Evolutionary conservation across 2,329 filamentous ascomycete genomes (phyloP).

Genomic region (Penicillium sp.): DNA sequence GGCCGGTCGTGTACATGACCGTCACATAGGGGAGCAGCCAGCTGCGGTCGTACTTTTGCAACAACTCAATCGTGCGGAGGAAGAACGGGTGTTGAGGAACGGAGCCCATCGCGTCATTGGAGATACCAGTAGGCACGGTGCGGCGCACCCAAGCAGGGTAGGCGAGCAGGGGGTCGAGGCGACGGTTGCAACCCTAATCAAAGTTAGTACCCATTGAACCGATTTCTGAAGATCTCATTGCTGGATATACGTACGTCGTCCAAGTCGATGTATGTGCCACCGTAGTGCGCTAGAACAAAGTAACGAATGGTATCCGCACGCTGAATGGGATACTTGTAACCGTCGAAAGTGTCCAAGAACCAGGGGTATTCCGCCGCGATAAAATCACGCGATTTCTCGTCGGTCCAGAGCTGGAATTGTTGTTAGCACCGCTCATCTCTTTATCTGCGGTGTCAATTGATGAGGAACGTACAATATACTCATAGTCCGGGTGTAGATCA

Average conservation of each 20-base stretch:
- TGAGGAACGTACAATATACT: conserved; percentile 61
- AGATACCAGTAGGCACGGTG: conserved; percentile 74
- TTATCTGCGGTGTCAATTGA: background rate
- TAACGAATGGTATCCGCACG: conserved; percentile 77
- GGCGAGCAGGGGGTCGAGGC: conserved; percentile 65
- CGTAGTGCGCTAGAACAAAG: conserved; percentile 73
- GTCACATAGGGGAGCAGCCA: conserved; percentile 73
- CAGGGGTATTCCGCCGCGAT: conserved; percentile 73
- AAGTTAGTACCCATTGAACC: conserved; percentile 10
- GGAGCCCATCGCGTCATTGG: conserved; percentile 77
- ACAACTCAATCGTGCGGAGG: conserved; percentile 63
- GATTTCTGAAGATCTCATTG: background rate
- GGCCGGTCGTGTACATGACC: conserved; percentile 76
- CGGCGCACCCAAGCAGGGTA: conserved; percentile 71
- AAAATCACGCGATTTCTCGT: conserved; percentile 67
- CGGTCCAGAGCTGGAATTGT: conserved; percentile 68
- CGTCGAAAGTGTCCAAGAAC: conserved; percentile 73
- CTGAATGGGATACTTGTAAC: conserved; percentile 73
- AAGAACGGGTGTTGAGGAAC: conserved; percentile 74
- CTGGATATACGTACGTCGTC: conserved; percentile 58
- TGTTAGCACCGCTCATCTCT: conserved; percentile 18
- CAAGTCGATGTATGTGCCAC: conserved; percentile 78
- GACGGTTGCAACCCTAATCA: conserved; percentile 63
- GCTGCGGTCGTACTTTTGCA: conserved; percentile 66
- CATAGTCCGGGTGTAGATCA: conserved; percentile 67